Base-by-base conservation (phyloP, 2,329 filamentous ascomycete species). In the Nakataea oryzae region DNA sequence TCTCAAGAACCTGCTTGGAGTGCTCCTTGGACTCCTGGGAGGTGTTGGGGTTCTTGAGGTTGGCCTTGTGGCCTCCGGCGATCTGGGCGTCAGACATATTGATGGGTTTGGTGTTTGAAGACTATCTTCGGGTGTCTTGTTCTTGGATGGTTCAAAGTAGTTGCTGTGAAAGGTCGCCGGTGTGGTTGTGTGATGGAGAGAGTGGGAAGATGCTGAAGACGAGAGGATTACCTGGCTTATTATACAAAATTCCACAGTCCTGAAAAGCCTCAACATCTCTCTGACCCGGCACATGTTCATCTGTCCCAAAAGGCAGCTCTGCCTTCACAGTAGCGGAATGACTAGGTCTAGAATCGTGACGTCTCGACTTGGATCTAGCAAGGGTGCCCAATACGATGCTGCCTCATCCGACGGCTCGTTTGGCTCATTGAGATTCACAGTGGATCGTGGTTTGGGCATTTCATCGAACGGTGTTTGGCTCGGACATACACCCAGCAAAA, bases 21-120 rank as follows among this genome's bases (percentile, higher is more conserved):
- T 83, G 76, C 69, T 83, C 69, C 76, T 84, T 85, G 63, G 81
- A 73, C 70, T 82, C 79, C 60, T 82, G 69, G 0, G 81, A 83
- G 62, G 76, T 78, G 70, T 83, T 81, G 66, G 81, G 80, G 74
- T 84, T 84, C 70, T 78, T 79, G 64, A 84, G 67, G 69, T 78
- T 81, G 63, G 81, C 82, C 77, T 86, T 85, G 78, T 85, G 82
- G 71, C 82, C 82, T 63, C 79, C 80, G 66, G 80, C 77, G 65
- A 83, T 68, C 65, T 83, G 79, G 72, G 78, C 75, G 66, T 80
- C 75, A 65, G 78, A 71, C 78, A 81, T 82, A 54, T 66, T 78
- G 71, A 64, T 64, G 63, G 28, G 62, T 32, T 17, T 34, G 41
- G 58, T 27, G 17, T 13, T 34, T 54, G 54, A 50, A 27, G 50